A percentile compares a stretch with the other conserved stretches of the same genome.
Conservation (phyloP, 1,284 basidiomycete species). For the Tilletiopsis washingtonensis region DNA sequence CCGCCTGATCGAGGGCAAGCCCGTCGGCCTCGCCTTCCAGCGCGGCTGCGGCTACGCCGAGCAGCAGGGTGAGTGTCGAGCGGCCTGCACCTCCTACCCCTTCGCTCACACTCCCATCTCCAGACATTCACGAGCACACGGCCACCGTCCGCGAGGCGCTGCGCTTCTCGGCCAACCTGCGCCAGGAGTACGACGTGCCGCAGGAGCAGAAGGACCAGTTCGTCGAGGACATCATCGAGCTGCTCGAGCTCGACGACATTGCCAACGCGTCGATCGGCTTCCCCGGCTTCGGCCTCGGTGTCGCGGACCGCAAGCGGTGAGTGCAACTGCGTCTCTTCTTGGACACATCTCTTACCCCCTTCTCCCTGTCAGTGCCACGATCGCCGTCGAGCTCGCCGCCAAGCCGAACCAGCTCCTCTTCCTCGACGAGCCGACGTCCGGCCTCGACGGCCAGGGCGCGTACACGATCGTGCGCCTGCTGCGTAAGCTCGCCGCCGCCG, state of each 20-base stretch:
- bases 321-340: too few species aligned
- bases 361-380: too few species aligned
- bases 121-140: constrained; percentile 73
- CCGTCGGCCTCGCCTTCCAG: constrained; percentile 66
- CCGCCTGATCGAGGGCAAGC: constrained; percentile 67
- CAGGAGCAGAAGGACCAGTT: constrained; percentile 68
- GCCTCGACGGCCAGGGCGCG: constrained; percentile 78
- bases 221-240: constrained; percentile 67
- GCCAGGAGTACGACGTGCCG: constrained; percentile 64
- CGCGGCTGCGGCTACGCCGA: constrained; percentile 59
- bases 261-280: constrained; percentile 63
- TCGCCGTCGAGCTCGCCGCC: constrained; percentile 67
- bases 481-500: constrained; percentile 69
- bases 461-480: constrained; percentile 77
- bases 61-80: too few species aligned
- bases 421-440: constrained; percentile 56
- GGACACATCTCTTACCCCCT: too few species aligned
- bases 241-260: constrained; percentile 66
- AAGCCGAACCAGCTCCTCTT: constrained; percentile 64
- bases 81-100: too few species aligned
- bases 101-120: too few species aligned
- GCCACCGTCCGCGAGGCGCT: constrained; percentile 77
- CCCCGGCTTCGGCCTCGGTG: constrained; percentile 53
- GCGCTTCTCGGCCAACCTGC: constrained; percentile 69
- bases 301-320: constrained; percentile 63